Evolutionary conservation across 1,284 basidiomycete genomes (phyloP).

Genomic region (Puccinia horiana): DNA sequence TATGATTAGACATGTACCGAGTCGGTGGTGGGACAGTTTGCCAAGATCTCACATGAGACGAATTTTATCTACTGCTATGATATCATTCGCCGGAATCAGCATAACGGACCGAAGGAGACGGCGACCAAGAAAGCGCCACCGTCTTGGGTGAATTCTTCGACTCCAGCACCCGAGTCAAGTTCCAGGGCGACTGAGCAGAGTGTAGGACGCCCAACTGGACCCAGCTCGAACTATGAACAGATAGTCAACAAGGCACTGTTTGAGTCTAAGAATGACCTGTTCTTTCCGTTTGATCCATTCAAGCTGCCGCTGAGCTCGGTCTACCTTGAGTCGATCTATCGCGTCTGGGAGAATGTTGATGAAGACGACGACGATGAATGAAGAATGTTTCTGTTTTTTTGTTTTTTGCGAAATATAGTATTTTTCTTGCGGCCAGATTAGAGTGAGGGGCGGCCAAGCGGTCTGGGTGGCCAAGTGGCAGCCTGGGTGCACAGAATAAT

Average conservation of each 20-base stretch:
- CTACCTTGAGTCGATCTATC: constrained; percentile 63
- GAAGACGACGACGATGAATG: constrained; percentile 56
- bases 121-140: not conserved
- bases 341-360: constrained; percentile 64
- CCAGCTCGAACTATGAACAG: constrained; percentile 35
- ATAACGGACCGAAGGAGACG: not conserved
- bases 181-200: not conserved
- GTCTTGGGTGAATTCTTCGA: not conserved
- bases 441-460: no score
- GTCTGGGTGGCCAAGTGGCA: no score
- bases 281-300: constrained; percentile 99
- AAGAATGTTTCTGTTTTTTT: no score
- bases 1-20: constrained; percentile 70
- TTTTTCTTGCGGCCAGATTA: no score
- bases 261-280: constrained; percentile 79
- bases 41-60: constrained; percentile 85
- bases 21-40: constrained; percentile 90
- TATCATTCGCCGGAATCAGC: constrained; percentile 79
- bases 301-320: constrained; percentile 68
- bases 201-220: not conserved
- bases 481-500: no score
- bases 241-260: constrained; percentile 49
- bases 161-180: not conserved
- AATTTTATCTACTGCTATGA: constrained; percentile 94
- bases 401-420: no score